Base-by-base conservation (phyloP, 495 filamentous ascomycete genomes). In the Penicillium riverlandense region DNA sequence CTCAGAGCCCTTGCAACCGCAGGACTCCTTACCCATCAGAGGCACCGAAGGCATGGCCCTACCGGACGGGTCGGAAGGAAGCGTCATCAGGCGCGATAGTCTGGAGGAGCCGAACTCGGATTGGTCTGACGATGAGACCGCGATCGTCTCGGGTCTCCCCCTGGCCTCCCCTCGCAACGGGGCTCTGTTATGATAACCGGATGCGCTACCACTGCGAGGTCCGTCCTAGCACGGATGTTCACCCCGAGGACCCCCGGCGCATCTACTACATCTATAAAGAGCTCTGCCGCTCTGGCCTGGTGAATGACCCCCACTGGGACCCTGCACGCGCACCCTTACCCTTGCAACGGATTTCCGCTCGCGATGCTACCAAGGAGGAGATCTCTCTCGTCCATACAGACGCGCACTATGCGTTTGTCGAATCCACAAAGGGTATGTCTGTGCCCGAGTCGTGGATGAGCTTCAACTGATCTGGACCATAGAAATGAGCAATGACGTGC, bases 181-280 rank as follows among this genome's bases (percentile, higher is more conserved):
- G 94, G 31, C 75, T 85, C 35, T 92, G 88, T 50, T 98, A 96
- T 60, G 92, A 98, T 67, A 76, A 80, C 16, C 80, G 90, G 13
- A 98, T 98, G 92, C 86, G 89, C 41, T 82, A 85, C 48, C 92
- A 98, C 56, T 83, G 83, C 31, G 94, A 95, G 53, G 76, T 88
- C 6, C 78, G 85, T 64, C 75, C 75, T 57, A 53, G 72, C 60
- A 36, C 71, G 35, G 86, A 91, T 12, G 79, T 88, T 44, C 92
- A 99, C 50, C 92, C 94, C 1, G 92, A 99, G 64, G 90, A 97
- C 50, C 94, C 94, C 0, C 75, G 87, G 22, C 79, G 92, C 6
- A 96, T 97, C 40, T 84, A 84, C 40, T 80, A 81, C 51, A 99
- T 99, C 49, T 94, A 88, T 77, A 80, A 85, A 45, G 85, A 82